Evolutionary conservation across 345 rosid species (phyloP), one percentile per base, ranked within the genome.

Genomic region (Lenwebbia sp.): DNA sequence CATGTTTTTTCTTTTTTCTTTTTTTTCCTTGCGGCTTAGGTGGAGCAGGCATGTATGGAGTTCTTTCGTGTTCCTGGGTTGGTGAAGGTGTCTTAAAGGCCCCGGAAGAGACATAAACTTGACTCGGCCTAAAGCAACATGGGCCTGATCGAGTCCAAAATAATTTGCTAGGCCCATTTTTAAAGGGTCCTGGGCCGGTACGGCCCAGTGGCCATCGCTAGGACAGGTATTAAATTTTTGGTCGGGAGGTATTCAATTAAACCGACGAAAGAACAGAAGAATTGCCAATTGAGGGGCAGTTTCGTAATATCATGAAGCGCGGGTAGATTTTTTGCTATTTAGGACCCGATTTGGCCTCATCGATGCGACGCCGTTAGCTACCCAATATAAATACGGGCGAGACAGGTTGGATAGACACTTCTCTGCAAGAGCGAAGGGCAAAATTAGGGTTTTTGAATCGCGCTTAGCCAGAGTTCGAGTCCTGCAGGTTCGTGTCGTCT

Each of bases 401-500:
- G 78, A 25, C 25, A 10, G 78, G 78, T 5, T 33, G 47, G 78
- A 19, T 17, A 7, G 44, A 22, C 47, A 33, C 25, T 19, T 33
- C 76, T 70, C 25, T 8, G 44, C 47, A 9, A 10, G 78, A 19
- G 78, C 78, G 78, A 70, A 19, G 47, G 78, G 23, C 44, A 70
- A 10, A 19, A 19, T 70, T 70, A 70, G 78, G 78, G 78, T 70
- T 70, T 70, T 70, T 33, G 44, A 70, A 70, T 70, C 78, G 78
- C 78, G 47, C 78, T 33, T 37, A 5, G 78, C 78, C 78, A 37
- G 78, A 33, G 56, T 21, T 40, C 41, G 13, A 4, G 47, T 11
- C 44, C 78, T 0, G 78, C 78, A 70, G 78, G 78, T 70, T 70
- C 47, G 78, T 70, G 78, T 23, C 44, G 6, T 33, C 47, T 70